A percentile compares a stretch with the other conserved stretches of the same genome.
phyloP scores from a whole-genome alignment of 441 rosid genomes.

The Pelargonium myrrhifolium region DNA sequence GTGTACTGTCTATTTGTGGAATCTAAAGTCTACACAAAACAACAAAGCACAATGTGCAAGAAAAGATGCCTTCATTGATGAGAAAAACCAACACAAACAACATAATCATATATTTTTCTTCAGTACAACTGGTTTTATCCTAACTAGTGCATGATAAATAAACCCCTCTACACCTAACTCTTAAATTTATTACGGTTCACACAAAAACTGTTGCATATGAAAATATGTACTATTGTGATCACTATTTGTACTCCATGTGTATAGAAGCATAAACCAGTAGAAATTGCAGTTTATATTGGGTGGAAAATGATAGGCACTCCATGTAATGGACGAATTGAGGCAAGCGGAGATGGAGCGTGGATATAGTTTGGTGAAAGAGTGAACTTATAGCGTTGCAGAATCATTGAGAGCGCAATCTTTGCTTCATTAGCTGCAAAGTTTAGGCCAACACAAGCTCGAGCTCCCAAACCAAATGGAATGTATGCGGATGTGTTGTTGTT shows the following conservation, averaged over 20 bases:
- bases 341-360: not conserved
- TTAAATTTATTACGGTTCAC: not conserved
- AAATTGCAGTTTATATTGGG: not conserved
- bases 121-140: not conserved
- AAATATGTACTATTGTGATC: not conserved
- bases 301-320: not conserved
- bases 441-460: not conserved
- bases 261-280: not conserved
- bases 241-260: not conserved
- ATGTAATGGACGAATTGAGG: not conserved
- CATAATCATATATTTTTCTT: too few relatives aligned
- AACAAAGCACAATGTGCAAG: too few relatives aligned
- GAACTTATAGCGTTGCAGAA: not conserved
- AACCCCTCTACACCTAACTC: too few relatives aligned
- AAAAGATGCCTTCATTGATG: too few relatives aligned
- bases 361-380: not conserved
- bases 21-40: too few relatives aligned
- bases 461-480: conserved; percentile 2
- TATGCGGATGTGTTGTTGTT: not conserved
- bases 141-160: not conserved
- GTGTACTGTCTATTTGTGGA: not conserved
- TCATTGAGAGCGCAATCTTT: not conserved
- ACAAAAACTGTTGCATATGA: not conserved
- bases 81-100: too few relatives aligned
- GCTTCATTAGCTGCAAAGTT: not conserved